These are phyloP conservation scores for Aspergillus funiculosus DNA, from an alignment of 495 filamentous ascomycete species.

Conservation along the genomic window DNA sequence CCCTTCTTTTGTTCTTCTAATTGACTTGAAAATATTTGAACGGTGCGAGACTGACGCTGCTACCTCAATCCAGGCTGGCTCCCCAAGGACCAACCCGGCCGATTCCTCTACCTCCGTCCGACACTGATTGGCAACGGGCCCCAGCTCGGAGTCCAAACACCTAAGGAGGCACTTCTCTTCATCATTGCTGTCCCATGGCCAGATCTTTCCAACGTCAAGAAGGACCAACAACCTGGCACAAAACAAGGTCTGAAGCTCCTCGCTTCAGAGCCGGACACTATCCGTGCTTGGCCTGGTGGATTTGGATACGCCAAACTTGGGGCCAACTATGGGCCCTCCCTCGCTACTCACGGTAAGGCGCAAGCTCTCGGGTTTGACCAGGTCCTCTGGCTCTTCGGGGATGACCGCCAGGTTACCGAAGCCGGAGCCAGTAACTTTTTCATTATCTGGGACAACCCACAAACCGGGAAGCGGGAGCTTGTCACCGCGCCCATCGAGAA, in stretches of 20 bases:
- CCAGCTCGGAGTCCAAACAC: conserved; percentile 74
- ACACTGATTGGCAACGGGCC: conserved; percentile 77
- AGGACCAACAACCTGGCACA: conserved; percentile 21
- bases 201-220: conserved; percentile 33
- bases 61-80: conserved; percentile 58
- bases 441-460: conserved; percentile 66
- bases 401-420: conserved; percentile 72
- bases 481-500: conserved; percentile 78
- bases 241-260: conserved; percentile 65
- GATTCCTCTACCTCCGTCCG: conserved; percentile 75
- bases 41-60: not conserved
- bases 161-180: conserved; percentile 77
- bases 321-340: conserved; percentile 82
- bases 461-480: conserved; percentile 61
- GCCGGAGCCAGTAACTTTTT: conserved; percentile 94
- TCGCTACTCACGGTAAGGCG: conserved; percentile 71
- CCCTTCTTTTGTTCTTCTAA: not conserved
- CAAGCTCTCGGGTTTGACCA: conserved; percentile 68
- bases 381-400: conserved; percentile 86
- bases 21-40: too few relatives aligned
- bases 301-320: conserved; percentile 88
- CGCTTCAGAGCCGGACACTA: conserved; percentile 67
- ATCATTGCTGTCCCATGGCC: conserved; percentile 75
- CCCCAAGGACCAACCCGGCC: conserved; percentile 52
- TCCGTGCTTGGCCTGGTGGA: conserved; percentile 88